Conservation (phyloP, 2,329 filamentous ascomycete species). For the Neospermospora avenae region DNA sequence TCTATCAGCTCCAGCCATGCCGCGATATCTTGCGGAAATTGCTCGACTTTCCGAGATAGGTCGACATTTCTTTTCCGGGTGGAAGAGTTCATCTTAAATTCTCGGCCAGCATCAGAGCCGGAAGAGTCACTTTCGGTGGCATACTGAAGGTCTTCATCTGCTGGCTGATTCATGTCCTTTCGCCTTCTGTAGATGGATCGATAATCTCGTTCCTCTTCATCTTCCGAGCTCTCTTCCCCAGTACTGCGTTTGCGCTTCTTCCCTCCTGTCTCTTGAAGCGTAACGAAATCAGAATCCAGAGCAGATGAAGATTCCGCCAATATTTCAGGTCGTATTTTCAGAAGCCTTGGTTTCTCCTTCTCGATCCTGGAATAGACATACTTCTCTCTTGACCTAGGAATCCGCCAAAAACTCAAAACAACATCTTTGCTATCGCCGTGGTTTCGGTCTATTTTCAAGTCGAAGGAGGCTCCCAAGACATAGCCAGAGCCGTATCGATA, state of each 20-base stretch:
- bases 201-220: constrained; percentile 53
- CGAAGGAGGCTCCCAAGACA: constrained; percentile 62
- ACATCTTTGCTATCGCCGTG: constrained; percentile 48
- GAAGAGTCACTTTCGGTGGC: constrained; percentile 43
- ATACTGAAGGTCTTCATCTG: constrained; percentile 40
- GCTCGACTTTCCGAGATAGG: constrained; percentile 61
- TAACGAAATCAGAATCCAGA: constrained; percentile 45
- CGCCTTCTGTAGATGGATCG: constrained; percentile 63
- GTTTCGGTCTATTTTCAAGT: constrained; percentile 64
- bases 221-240: constrained; percentile 40
- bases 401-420: constrained; percentile 43
- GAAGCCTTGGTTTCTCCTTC: constrained; percentile 38
- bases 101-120: constrained; percentile 37
- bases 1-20: constrained; percentile 77
- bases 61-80: constrained; percentile 55
- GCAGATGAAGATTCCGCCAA: constrained; percentile 23
- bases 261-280: constrained; percentile 40
- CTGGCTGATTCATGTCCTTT: constrained; percentile 40
- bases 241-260: constrained; percentile 32
- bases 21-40: constrained; percentile 62
- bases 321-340: constrained; percentile 40
- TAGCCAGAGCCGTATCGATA: constrained; percentile 64
- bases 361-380: constrained; percentile 45
- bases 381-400: constrained; percentile 38
- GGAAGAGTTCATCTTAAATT: constrained; percentile 41